Conservation (phyloP, 495 filamentous ascomycete species). For the Daldinia grandis region DNA sequence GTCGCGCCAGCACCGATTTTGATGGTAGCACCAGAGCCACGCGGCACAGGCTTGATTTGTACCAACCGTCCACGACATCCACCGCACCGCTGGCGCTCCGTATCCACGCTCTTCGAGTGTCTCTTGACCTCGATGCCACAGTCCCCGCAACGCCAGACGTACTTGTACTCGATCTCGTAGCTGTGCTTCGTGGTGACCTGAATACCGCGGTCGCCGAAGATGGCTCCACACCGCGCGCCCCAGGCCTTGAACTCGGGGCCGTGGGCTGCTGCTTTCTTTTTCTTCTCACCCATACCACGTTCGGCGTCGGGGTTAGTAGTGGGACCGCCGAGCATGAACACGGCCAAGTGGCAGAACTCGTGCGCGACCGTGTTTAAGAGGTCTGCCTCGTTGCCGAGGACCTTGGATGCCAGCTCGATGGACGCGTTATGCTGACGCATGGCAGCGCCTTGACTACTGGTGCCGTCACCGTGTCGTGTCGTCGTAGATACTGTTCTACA, state of each 20-base stretch:
- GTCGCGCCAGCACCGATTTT: background rate
- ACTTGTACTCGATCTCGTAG: conserved; percentile 91
- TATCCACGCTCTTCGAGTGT: conserved; percentile 84
- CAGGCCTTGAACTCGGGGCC: conserved; percentile 84
- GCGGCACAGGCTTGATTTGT: conserved; percentile 82
- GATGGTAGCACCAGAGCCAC: conserved; percentile 45
- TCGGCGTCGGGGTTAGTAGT: conserved; percentile 55
- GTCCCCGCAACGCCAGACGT: conserved; percentile 78
- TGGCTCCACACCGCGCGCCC: conserved; percentile 50
- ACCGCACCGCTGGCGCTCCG: conserved; percentile 71
- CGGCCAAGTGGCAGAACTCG: conserved; percentile 94
- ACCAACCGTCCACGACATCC: conserved; percentile 69
- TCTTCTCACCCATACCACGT: background rate
- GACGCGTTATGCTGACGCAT: conserved; percentile 68
- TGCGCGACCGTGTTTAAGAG: conserved; percentile 89
- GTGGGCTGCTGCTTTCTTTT: conserved; percentile 64
- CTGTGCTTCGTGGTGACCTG: conserved; percentile 84
- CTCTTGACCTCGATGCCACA: conserved; percentile 76
- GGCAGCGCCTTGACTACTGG: conserved; percentile 1
- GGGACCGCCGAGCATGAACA: conserved; percentile 76
- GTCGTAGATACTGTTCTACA: conserved; percentile 58
- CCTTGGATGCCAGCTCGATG: conserved; percentile 89
- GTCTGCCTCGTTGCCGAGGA: conserved; percentile 79
- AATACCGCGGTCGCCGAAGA: conserved; percentile 62
- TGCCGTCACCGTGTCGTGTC: conserved; percentile 33